Base-by-base conservation (phyloP, 2,329 filamentous ascomycete species). In the Didymella lethalis region DNA sequence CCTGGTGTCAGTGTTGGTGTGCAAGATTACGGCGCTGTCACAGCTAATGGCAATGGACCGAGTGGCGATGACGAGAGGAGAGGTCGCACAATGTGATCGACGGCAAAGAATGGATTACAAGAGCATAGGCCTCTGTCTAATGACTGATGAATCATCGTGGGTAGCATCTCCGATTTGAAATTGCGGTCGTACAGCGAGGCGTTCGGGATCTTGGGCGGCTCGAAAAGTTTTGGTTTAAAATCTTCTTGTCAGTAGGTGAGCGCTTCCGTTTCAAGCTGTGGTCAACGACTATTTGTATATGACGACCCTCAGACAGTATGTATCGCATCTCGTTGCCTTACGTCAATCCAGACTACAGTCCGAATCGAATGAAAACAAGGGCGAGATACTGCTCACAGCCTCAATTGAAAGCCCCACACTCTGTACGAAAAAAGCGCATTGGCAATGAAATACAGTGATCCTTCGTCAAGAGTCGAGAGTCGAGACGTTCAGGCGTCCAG, bases 1-100 rank as follows among this genome's bases (percentile, higher is more conserved):
- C 75, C 75, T 3, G 68, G 66, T 26, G 71, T 68, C 36, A 59
- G 41, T n/a, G 50, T 59, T 14, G 57, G 51, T 4, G 48, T 48
- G 16, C 51, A 56, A 23, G 54, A 61, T 10, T 61, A 61, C 49
- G 58, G 58, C 20, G 45, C 49, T 45, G 26, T 61, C 20, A 65
- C 67, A 50, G 52, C 50, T 10, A 58, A 57, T 44, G 69, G 63
- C 2, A 47, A 59, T 14, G 45, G 46, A 4, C 51, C 56, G 12
- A 64, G 49, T 47, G 61, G 54, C 28, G 50, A 54, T 10, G 60
- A 71, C 26, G 66, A 72, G 49, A 57, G 53, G 23, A 65, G 68
- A 23, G 64, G 66, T 29, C 61, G 69, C 48, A 64, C 58, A 34
- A 47, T 65, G 54, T 68, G 28, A 7, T 38, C 2, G n/a, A 16